Evolutionary conservation across 2,329 filamentous ascomycete genomes (phyloP), one percentile per base, ranked within the genome.

Genomic region (Pyrenophora seminiperda): DNA sequence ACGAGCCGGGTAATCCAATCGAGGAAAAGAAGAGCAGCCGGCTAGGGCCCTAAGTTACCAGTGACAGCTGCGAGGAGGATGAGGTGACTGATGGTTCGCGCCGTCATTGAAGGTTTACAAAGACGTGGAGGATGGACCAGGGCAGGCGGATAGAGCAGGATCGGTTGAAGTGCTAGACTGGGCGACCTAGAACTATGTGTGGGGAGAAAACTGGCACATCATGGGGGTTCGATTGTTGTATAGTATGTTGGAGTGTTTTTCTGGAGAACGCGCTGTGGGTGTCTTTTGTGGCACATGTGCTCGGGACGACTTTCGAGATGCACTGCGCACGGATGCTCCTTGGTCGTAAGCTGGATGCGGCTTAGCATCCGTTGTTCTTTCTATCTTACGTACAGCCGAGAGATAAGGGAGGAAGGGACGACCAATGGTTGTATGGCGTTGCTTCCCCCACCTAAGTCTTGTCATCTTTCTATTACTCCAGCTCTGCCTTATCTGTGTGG

Each of bases 51-150:
- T 50, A 73, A 48, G 58, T 73, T 73, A 65, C 70, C 70, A 40
- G 68, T 67, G 48, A 72, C 65, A 64, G 70, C 70, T 54, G 69
- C 61, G 62, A 75, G 72, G 57, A 75, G 73, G 39, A 75, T 72
- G 63, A 75, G 72, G 58, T 74, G 71, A 64, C 71, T 63, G 59
- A 72, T 73, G 63, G 65, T 73, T 62, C 70, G 70, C 63, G 70
- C 68, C 61, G 73, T 75, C 73, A 75, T 75, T 75, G 71, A 73
- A 67, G 56, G 63, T 58, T 57, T 56, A 58, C 56, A 49, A 32
- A 27, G 41, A 43, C 50, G 50, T 33, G 39, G 51, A 34, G 45
- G 42, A 41, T 37, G 42, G 58, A 30, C 38, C 31, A 40, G 27
- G 31, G 42, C 50, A 38, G 47, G 55, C 47, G 61, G 58, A 47